Base-by-base conservation (phyloP, 768 basidiomycete genomes). In the Leccinum imitatum region DNA sequence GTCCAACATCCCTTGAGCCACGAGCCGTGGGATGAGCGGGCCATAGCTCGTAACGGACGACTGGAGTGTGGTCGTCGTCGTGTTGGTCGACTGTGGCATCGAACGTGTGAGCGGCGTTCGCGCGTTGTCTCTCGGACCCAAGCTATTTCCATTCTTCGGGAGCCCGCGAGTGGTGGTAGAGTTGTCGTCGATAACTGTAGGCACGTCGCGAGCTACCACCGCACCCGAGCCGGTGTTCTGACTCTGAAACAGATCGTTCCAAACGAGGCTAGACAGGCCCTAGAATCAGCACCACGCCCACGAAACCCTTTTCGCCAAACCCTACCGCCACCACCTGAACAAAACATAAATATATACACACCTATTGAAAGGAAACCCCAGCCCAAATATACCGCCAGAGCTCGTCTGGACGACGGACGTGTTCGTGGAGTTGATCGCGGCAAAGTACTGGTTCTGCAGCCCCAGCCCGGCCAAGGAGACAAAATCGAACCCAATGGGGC, bases 311-410 rank as follows among this genome's bases (percentile, higher is more conserved):
- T 13, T 41, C 39, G 19, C 10, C 44, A 44, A 44, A 44, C n/a
- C 9, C 44, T 15, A 19, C 44, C 10, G 10, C 19, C 44, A 11
- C 44, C 44, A n/a, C n/a, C 9, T 19, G 11, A 44, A 19, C n/a
- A 21, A 53, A 33, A 39, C 8, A 56, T 17, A 21, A 53, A 35
- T 15, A 13, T 19, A 44, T 5, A 63, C 76, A 14, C 25, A 87
- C 89, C 89, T 90, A 62, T 87, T 87, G 14, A 82, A 69, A 3
- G 90, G 88, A 63, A 91, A 91, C 0, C 91, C 90, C 10, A 91
- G 76, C 0, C 90, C 90, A 58, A 91, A 79, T 46, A 91, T 89
- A 3, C 89, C 90, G 15, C 82, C 79, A 17, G 83, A 78, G 1
- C 83, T 83, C 1, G 80, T 82, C 44, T 82, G 77, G 39, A 79